Evolutionary conservation across 495 filamentous ascomycete species (phyloP), one percentile per base, ranked within the genome.

Genomic region (Lophiostoma macrostomum): DNA sequence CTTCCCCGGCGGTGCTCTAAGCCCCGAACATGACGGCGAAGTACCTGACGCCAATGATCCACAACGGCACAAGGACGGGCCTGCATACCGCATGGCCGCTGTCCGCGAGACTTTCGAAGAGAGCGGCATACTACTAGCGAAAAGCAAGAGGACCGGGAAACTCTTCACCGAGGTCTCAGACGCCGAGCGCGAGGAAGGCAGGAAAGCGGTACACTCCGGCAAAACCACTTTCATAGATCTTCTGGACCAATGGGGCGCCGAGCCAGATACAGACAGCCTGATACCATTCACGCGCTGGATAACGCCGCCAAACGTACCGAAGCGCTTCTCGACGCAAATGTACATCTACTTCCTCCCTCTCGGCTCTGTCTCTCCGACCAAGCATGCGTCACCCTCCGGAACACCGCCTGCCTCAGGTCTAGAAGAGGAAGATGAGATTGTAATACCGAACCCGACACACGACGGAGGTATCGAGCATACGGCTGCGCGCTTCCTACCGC

Each of bases 21-120:
- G 85, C 0, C 44, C 70, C 0, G 78, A 80, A 34, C 83, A 89
- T 51, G 89, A 95, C 51, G 88, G 84, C 6, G 54, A 69, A 0
- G 73, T 82, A 23, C 80, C 81, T 5, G 62, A 67, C 0, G 64
- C 73, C 0, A 71, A 75, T 5, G 64, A 69, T 29, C 55, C 62
- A 0, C 66, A 67, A n/a, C 64, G 82, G 11, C 88, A 94, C 65
- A 64, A 75, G 5, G 89, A 95, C 64, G 78, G 78, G 3, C 64
- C 71, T 14, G 76, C 76, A 5, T 96, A 95, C 60, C 74, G 90
- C 10, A 67, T 85, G 12, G 90, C 82, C 19, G 93, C 91, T 0
- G 81, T 97, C 45, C 76, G 91, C 2, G 91, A 97, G 72, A 86
- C 89, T 1, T 96, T 98, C 64, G 93, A 98, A 65, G 93, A 97